Evolutionary conservation across 495 filamentous ascomycete species (phyloP), one percentile per base, ranked within the genome.

Genomic region (Penicillium silybi): DNA sequence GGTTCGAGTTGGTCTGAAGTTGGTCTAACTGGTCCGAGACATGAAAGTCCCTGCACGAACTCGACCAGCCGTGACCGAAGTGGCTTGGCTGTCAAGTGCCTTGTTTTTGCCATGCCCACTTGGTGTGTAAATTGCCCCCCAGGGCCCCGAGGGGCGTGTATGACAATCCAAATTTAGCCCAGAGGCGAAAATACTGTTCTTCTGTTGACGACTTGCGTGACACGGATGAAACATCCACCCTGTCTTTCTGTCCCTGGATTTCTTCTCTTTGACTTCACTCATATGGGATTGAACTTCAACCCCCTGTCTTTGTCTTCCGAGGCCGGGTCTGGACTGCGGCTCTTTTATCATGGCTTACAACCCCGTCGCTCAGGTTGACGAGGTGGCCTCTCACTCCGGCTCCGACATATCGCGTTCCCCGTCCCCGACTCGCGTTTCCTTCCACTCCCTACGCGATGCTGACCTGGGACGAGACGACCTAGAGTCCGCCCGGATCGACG

Each of bases 271-370:
- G 16, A 32, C 40, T 42, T 32, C 11, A 20, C 26, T 8, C 46
- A n/a, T 32, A 20, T 26, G 41, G 22, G 10, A 43, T 39, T 44
- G 41, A 51, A 49, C 15, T 35, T 11, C 19, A 18, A 18, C n/a
- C 39, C 39, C 53, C 35, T 34, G 23, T 32, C 43, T 45, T 32
- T 17, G 43, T 41, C 35, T 45, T 57, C 32, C 19, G 18, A 50
- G 49, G 25, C 40, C 38, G 38, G 46, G 32, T 54, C 56, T 40
- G 51, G 46, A 49, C 17, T n/a, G 25, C 41, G 41, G 3, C 25
- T 9, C 38, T 18, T 44, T 26, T 39, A 67, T 53, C 45, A 80
- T 80, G 77, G 70, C 71, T 26, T 77, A 77, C 67, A 76, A 72
- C 55, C 66, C 72, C 49, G 59, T 78, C 53, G 69, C 69, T 34